phyloP scores from a whole-genome alignment of 345 rosid genomes.

The Euphorbia tirucalli region DNA sequence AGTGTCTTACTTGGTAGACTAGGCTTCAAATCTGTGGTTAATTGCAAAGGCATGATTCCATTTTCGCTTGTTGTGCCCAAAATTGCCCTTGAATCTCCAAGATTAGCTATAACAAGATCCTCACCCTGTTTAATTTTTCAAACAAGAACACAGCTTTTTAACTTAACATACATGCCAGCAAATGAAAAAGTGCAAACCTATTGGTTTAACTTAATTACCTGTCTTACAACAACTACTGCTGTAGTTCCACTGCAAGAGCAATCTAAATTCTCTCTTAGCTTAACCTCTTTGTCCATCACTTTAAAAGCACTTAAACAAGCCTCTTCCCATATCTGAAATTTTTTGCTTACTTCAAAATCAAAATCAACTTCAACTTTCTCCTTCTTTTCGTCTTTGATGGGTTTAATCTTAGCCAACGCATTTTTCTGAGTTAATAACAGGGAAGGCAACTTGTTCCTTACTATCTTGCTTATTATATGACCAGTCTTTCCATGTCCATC shows the following conservation, averaged over 20 bases:
- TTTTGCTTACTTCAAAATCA: conserved; percentile 12
- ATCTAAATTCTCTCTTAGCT: conserved; percentile 57
- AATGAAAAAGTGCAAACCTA: neutral
- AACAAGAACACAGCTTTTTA: neutral
- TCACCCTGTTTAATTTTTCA: conserved; percentile 43
- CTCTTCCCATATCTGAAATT: conserved; percentile 39
- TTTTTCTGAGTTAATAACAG: conserved; percentile 52
- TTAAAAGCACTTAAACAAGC: conserved; percentile 50
- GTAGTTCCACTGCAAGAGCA: conserved; percentile 77
- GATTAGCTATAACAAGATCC: conserved; percentile 73
- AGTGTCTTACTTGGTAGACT: conserved; percentile 56
- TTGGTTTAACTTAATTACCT: conserved; percentile 30
- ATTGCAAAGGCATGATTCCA: conserved; percentile 47
- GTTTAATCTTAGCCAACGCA: conserved; percentile 22
- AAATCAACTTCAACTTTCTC: neutral
- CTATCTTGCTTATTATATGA: conserved; percentile 61
- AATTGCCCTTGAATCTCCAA: conserved; percentile 89
- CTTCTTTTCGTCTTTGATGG: neutral
- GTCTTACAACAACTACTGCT: conserved; percentile 64
- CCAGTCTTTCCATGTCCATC: conserved; percentile 93
- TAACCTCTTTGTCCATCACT: conserved; percentile 66
- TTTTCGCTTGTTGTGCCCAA: conserved; percentile 49
- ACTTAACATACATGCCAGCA: neutral
- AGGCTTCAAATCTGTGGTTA: conserved; percentile 83
- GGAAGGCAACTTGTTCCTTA: conserved; percentile 57